These are phyloP conservation scores for Aquilaria sinensis DNA, from an alignment of 345 rosid species.

Conservation along the genomic window DNA sequence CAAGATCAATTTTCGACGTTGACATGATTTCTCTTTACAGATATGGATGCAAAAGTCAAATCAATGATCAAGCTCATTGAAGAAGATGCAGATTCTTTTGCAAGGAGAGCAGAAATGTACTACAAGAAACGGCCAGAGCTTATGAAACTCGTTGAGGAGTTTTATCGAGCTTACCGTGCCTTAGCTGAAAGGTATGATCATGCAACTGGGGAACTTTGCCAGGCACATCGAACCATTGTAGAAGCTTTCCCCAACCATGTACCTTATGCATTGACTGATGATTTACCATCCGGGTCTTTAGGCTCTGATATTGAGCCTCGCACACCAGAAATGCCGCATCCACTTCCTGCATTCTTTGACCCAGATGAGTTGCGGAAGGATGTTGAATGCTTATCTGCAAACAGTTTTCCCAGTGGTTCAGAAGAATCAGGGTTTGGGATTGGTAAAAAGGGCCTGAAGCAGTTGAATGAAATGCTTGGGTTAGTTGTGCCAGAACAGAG, in stretches of 20 bases:
- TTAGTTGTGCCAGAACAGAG: slow-evolving; percentile 15
- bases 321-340: slow-evolving; percentile 64
- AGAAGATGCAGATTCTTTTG: slow-evolving; percentile 99
- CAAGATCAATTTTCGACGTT: too few relatives aligned
- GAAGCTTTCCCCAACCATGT: slow-evolving; percentile 93
- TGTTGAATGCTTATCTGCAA: slow-evolving; percentile 21
- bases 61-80: slow-evolving; percentile 94
- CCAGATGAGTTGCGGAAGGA: slow-evolving; percentile 33
- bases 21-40: slow-evolving; percentile 33
- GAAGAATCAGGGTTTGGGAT: slow-evolving; percentile 31
- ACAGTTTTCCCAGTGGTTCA: background rate
- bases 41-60: slow-evolving; percentile 90
- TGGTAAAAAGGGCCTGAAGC: slow-evolving; percentile 52
- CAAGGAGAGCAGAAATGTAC: slow-evolving; percentile 99
- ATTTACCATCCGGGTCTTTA: slow-evolving; percentile 48
- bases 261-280: slow-evolving; percentile 52
- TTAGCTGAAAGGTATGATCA: slow-evolving; percentile 95
- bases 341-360: slow-evolving; percentile 32
- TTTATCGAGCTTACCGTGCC: slow-evolving; percentile 97
- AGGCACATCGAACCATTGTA: slow-evolving; percentile 84
- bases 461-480: slow-evolving; percentile 44
- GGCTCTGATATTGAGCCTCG: slow-evolving; percentile 49
- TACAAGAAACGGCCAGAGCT: slow-evolving; percentile 98
- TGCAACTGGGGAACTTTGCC: slow-evolving; percentile 86
- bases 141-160: slow-evolving; percentile 94